Conservation (phyloP, 1,139 yeast species). For the Pichia cactophila region DNA sequence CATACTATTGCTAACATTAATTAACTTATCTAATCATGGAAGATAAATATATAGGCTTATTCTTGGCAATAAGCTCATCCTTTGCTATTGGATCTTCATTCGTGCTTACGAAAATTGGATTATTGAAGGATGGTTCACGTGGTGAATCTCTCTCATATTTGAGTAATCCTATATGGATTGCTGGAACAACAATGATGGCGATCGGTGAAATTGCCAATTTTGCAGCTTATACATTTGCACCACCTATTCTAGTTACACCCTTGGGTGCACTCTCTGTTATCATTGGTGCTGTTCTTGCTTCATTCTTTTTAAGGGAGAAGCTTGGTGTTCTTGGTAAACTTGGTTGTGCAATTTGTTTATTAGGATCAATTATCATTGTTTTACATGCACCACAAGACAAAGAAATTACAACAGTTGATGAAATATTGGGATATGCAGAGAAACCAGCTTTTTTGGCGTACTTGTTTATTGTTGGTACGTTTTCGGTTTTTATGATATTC, state of each 20-base stretch:
- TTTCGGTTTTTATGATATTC: slow-evolving; percentile 74
- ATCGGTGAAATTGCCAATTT: slow-evolving; percentile 87
- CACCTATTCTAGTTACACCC: slow-evolving; percentile 88
- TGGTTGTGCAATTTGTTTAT: slow-evolving; percentile 87
- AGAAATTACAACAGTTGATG: slow-evolving; percentile 83
- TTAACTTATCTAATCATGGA: slow-evolving; percentile 33
- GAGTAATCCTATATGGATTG: slow-evolving; percentile 90
- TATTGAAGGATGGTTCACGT: slow-evolving; percentile 56
- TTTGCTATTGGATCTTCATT: slow-evolving; percentile 87
- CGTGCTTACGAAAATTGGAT: slow-evolving; percentile 82
- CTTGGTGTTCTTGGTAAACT: slow-evolving; percentile 84
- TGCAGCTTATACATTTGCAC: slow-evolving; percentile 94
- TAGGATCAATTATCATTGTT: slow-evolving; percentile 86
- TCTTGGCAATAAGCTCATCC: slow-evolving; percentile 80
- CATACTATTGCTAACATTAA: neutral
- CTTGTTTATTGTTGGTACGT: slow-evolving; percentile 51
- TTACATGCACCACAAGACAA: slow-evolving; percentile 92
- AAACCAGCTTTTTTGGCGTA: slow-evolving; percentile 75
- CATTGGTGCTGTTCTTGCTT: slow-evolving; percentile 86
- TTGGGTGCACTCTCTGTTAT: slow-evolving; percentile 86
- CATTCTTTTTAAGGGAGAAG: slow-evolving; percentile 77
- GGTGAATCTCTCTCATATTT: slow-evolving; percentile 71
- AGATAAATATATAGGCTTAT: slow-evolving; percentile 85
- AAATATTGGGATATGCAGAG: slow-evolving; percentile 71
- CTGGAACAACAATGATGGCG: slow-evolving; percentile 88